A percentile compares a stretch with the other conserved stretches of the same genome.
These are phyloP conservation scores for Arthrobotrys sphaeroides DNA, from an alignment of 2,329 filamentous ascomycete species.

Conservation along the genomic window DNA sequence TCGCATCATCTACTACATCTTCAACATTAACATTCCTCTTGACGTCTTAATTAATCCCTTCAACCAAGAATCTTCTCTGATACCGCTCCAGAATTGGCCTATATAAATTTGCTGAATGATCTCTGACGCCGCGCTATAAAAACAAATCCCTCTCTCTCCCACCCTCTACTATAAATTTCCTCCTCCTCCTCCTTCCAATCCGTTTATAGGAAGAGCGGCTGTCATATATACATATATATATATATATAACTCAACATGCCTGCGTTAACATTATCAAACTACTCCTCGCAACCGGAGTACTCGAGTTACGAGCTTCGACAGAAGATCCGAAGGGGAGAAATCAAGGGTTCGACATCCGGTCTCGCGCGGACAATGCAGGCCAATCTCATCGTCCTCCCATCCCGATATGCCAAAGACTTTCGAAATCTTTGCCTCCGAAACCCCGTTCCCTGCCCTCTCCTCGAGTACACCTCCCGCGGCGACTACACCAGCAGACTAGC, in stretches of 20 bases:
- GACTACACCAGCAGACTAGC: conserved; percentile 61
- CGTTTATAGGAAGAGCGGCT: conserved; percentile 25
- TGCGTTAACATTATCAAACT: conserved; percentile 52
- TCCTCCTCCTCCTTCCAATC: not conserved
- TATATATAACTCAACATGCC: conserved; percentile 40
- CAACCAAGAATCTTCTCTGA: conserved; percentile 12
- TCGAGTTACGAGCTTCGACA: conserved; percentile 48
- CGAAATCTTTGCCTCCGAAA: conserved; percentile 70
- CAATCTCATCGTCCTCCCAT: conserved; percentile 71
- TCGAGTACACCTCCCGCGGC: conserved; percentile 66
- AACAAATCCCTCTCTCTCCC: not conserved
- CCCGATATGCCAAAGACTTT: conserved; percentile 69
- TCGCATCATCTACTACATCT: conserved; percentile 13
- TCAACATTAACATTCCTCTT: conserved; percentile 46
- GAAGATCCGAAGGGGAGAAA: conserved; percentile 44
- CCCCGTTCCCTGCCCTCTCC: conserved; percentile 71
- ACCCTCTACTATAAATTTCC: not conserved
- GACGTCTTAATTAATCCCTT: conserved; percentile 9
- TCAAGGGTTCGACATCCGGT: conserved; percentile 64
- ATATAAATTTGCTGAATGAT: conserved; percentile 23
- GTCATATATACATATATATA: conserved; percentile 31
- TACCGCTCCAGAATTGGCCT: conserved; percentile 22
- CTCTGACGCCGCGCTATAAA: conserved; percentile 18
- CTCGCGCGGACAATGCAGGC: conserved; percentile 70
- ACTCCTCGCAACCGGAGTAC: conserved; percentile 33